These are phyloP conservation scores for Nannochloris sp. DNA, from an alignment of 139 green algal species.

Conservation along the genomic window DNA sequence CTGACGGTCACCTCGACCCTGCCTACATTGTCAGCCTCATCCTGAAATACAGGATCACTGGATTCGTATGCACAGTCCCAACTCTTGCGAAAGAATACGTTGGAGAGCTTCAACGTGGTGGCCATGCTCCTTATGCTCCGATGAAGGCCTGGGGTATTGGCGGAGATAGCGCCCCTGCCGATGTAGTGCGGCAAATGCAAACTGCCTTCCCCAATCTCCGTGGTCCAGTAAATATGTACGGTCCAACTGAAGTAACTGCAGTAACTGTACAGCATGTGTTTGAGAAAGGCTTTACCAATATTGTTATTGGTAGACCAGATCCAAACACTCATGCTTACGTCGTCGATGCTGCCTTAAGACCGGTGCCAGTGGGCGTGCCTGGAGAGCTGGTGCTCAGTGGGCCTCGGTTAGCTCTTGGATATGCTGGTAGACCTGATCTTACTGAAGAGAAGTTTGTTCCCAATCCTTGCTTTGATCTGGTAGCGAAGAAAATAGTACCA, in stretches of 20 bases:
- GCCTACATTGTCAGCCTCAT: constrained; percentile 5
- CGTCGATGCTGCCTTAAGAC: constrained; percentile 7
- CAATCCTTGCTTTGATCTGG: constrained; percentile 27
- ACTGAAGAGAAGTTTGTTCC: constrained; percentile 32
- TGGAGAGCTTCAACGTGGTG: too few relatives aligned
- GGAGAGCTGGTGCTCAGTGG: constrained; percentile 42
- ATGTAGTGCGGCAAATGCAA: constrained; percentile 3
- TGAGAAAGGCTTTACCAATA: too few relatives aligned
- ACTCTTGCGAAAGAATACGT: too few relatives aligned
- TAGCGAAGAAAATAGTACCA: constrained; percentile 15
- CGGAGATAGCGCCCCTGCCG: constrained; percentile 8
- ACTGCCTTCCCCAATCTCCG: not conserved
- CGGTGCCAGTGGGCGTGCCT: constrained; percentile 9
- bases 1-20: constrained; percentile 15
- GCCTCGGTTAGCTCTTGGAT: constrained; percentile 30
- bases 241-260: constrained; percentile 39
- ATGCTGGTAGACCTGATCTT: constrained; percentile 20
- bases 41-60: not conserved
- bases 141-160: not conserved
- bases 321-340: constrained; percentile 36
- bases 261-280: constrained; percentile 13
- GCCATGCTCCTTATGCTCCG: not conserved
- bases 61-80: too few relatives aligned
- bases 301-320: constrained; percentile 28
- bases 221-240: constrained; percentile 30